Percentiles rank a stretch among this genome's conserved stretches.
These are phyloP conservation scores for Ceratocystis ficicola DNA, from an alignment of 2,329 filamentous ascomycete species.

Conservation along the genomic window DNA sequence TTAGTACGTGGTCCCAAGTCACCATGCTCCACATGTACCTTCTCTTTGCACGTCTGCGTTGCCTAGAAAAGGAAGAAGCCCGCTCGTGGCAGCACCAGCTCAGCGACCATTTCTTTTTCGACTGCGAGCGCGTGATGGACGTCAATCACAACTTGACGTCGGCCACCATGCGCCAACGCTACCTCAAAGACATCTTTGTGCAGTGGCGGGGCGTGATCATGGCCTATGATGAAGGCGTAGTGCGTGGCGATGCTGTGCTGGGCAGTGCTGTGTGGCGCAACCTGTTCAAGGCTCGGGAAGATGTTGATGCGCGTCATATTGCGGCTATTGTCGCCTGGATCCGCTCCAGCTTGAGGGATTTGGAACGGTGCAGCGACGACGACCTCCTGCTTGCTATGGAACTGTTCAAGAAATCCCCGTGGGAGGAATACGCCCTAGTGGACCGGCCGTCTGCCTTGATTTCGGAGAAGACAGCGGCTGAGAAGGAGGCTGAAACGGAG, in stretches of 20 bases:
- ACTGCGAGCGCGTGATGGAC: slow-evolving; percentile 73
- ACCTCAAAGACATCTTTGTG: slow-evolving; percentile 78
- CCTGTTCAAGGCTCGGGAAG: slow-evolving; percentile 59
- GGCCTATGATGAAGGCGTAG: slow-evolving; percentile 71
- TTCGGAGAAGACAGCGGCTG: slow-evolving; percentile 17
- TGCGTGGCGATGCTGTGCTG: slow-evolving; percentile 63
- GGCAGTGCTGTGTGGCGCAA: slow-evolving; percentile 87
- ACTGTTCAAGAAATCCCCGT: slow-evolving; percentile 34
- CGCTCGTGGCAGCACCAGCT: slow-evolving; percentile 78
- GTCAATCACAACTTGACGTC: slow-evolving; percentile 60
- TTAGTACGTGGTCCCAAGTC: slow-evolving; percentile 91
- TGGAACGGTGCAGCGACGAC: slow-evolving; percentile 41
- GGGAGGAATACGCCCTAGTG: slow-evolving; percentile 21
- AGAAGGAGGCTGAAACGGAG: background rate
- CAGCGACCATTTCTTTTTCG: slow-evolving; percentile 89
- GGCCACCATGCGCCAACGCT: slow-evolving; percentile 47
- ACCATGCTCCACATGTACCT: slow-evolving; percentile 96
- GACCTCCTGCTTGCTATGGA: slow-evolving; percentile 31
- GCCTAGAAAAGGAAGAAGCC: slow-evolving; percentile 57
- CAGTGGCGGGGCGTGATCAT: slow-evolving; percentile 83
- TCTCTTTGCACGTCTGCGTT: slow-evolving; percentile 68
- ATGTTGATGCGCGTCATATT: slow-evolving; percentile 40
- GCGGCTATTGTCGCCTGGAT: slow-evolving; percentile 48
- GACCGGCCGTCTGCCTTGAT: slow-evolving; percentile 17
- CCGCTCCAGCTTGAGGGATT: slow-evolving; percentile 35